Percentiles rank a stretch among this genome's conserved stretches.
These are phyloP conservation scores for Lentinula edodes DNA, from an alignment of 768 basidiomycete genomes.

Conservation along the genomic window DNA sequence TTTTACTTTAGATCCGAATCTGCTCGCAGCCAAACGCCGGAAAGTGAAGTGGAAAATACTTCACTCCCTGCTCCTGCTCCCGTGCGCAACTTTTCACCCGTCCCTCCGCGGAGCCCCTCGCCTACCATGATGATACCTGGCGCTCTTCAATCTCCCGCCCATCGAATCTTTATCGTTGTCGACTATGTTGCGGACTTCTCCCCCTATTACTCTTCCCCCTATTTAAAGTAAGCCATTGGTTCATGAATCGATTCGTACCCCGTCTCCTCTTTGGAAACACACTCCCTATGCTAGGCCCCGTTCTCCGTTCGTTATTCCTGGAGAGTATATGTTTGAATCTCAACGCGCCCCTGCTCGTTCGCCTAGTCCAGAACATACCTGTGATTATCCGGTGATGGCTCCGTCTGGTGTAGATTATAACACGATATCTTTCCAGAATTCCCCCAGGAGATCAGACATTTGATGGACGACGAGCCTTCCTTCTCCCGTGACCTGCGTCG, in stretches of 20 bases:
- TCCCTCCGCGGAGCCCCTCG: constrained; percentile 4
- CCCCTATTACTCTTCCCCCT: neutral
- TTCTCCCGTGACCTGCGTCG: neutral
- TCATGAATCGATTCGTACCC: neutral
- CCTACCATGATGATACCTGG: constrained; percentile 16
- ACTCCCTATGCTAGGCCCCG: neutral
- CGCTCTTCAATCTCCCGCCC: constrained; percentile 3
- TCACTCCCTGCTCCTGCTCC: neutral
- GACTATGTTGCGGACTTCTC: neutral
- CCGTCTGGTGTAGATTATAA: neutral
- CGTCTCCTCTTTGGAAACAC: constrained; percentile 5
- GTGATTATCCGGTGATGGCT: neutral
- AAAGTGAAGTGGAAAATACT: neutral
- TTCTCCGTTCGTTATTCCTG: constrained; percentile 2
- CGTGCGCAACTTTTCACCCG: neutral
- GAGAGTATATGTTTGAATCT: neutral
- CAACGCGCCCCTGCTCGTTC: neutral
- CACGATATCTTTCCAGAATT: neutral
- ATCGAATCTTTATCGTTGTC: constrained; percentile 6
- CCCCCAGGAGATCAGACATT: constrained; percentile 28
- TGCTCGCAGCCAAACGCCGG: neutral
- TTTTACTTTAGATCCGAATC: constrained; percentile 15
- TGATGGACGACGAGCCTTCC: constrained; percentile 15
- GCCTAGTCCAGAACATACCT: neutral
- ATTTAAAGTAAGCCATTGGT: neutral